Evolutionary conservation across 805 yeast genomes (phyloP).

Genomic region (Starmera pachycereana): DNA sequence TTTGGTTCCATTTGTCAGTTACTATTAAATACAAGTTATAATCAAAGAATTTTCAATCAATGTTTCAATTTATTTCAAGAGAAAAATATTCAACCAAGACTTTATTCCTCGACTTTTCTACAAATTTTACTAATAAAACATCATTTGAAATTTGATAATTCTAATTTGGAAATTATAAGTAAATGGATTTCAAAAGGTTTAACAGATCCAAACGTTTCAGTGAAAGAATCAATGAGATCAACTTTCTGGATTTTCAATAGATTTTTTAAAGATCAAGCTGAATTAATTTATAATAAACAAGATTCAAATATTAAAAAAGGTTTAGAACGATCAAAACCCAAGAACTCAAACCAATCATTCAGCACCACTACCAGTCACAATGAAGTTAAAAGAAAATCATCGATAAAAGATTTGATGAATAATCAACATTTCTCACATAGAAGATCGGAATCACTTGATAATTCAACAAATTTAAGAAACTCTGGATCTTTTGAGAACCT

Average conservation of each 20-base stretch:
- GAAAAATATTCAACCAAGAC: conserved; percentile 61
- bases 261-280: conserved; percentile 44
- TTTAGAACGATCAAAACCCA: conserved; percentile 49
- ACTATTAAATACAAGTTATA: conserved; percentile 43
- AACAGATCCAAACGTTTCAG: conserved; percentile 71
- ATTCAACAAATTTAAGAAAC: too few species aligned
- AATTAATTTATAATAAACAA: conserved; percentile 15
- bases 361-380: conserved; percentile 1
- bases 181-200: conserved; percentile 50
- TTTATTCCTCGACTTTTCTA: conserved; percentile 61
- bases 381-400: conserved; percentile 26
- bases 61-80: conserved; percentile 48
- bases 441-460: conserved; percentile 20
- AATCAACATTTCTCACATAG: conserved; percentile 26
- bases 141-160: conserved; percentile 21
- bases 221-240: conserved; percentile 63
- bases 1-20: conserved; percentile 36
- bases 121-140: conserved; percentile 50
- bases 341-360: conserved; percentile 15
- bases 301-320: conserved; percentile 39
- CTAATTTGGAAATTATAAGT: conserved; percentile 32
- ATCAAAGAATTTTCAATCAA: conserved; percentile 38
- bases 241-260: conserved; percentile 63
- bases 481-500: too few species aligned
- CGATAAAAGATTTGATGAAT: conserved; percentile 38